phyloP scores from a whole-genome alignment of 2,329 filamentous ascomycete species.

The Periconia sp. region DNA sequence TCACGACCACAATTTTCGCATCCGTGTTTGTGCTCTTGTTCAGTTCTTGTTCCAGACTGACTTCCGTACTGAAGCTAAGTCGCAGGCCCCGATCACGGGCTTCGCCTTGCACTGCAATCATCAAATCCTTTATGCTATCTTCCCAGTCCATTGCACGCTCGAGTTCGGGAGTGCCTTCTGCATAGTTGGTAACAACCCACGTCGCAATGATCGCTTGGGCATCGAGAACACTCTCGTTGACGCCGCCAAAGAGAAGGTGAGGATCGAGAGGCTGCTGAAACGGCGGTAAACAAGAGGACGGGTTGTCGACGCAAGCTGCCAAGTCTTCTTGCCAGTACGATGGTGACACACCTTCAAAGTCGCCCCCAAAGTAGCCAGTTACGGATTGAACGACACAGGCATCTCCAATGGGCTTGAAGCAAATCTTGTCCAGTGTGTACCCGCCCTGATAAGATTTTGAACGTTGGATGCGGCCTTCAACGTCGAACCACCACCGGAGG shows the following conservation, averaged over 20 bases:
- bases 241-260: slow-evolving; percentile 83
- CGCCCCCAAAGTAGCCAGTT: slow-evolving; percentile 81
- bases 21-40: slow-evolving; percentile 99
- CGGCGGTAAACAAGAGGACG: slow-evolving; percentile 78
- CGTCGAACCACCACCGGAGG: slow-evolving; percentile 88
- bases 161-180: slow-evolving; percentile 71
- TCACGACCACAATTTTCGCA: slow-evolving; percentile 93
- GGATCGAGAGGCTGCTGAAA: slow-evolving; percentile 89
- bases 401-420: slow-evolving; percentile 88
- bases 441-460: slow-evolving; percentile 71
- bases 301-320: slow-evolving; percentile 72
- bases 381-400: slow-evolving; percentile 92
- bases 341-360: slow-evolving; percentile 62
- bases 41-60: slow-evolving; percentile 90
- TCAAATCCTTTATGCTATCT: slow-evolving; percentile 69
- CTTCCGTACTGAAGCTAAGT: slow-evolving; percentile 92
- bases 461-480: slow-evolving; percentile 75
- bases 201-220: slow-evolving; percentile 83
- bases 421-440: slow-evolving; percentile 77
- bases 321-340: slow-evolving; percentile 73
- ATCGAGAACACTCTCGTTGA: slow-evolving; percentile 66
- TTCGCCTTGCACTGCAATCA: slow-evolving; percentile 79
- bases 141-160: slow-evolving; percentile 88
- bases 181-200: slow-evolving; percentile 90
- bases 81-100: slow-evolving; percentile 76